Evolutionary conservation across 352 stramenopile genomes (phyloP).

Genomic region (Globisporangium camurandrum): DNA sequence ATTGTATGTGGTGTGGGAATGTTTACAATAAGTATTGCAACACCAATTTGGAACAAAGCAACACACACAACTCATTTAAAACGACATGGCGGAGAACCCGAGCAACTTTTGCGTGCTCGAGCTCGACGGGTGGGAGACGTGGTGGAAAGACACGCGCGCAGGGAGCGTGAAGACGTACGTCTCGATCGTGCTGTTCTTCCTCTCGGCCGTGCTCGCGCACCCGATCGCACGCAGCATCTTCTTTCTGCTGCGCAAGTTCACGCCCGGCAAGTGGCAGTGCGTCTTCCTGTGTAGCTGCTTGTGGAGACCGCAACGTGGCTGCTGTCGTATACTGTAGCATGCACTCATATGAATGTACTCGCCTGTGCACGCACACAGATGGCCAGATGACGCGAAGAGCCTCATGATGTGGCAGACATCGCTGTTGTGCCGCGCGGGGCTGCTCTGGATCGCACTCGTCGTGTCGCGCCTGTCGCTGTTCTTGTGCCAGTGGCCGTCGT

Average conservation of each 20-base stretch:
- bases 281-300: conserved; percentile 2
- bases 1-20: neutral
- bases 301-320: too few species aligned
- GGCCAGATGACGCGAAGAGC: conserved; percentile 45
- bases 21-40: neutral
- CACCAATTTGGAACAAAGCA: neutral
- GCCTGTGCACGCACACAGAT: conserved; percentile 17
- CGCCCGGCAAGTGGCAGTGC: conserved; percentile 49
- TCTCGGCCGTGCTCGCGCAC: conserved; percentile 60
- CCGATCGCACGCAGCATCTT: conserved; percentile 65
- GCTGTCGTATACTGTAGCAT: neutral
- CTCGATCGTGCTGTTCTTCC: conserved; percentile 71
- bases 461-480: conserved; percentile 55
- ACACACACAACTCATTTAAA: neutral
- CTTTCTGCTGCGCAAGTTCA: conserved; percentile 47
- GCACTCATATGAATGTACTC: neutral
- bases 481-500: conserved; percentile 57
- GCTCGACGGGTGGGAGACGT: conserved; percentile 40
- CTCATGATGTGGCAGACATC: conserved; percentile 77
- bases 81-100: conserved; percentile 7
- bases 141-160: conserved; percentile 46
- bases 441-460: conserved; percentile 58
- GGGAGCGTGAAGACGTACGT: conserved; percentile 50
- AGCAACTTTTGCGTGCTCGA: conserved; percentile 40
- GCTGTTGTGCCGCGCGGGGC: conserved; percentile 50